These are phyloP conservation scores for Malus hybrid DNA, from an alignment of 331 rosid species.

Conservation along the genomic window DNA sequence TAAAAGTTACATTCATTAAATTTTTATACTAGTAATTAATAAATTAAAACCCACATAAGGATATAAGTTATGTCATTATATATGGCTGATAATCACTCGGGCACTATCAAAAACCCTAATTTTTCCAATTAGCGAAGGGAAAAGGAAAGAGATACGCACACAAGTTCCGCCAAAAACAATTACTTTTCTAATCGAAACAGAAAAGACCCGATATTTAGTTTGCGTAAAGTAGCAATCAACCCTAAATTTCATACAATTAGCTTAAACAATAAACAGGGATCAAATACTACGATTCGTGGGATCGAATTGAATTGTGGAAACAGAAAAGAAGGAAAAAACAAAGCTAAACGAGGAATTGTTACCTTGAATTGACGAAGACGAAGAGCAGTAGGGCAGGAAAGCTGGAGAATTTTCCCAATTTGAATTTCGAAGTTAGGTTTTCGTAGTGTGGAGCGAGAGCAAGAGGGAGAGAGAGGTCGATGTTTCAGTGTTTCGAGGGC, in stretches of 20 bases:
- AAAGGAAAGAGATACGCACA: not conserved
- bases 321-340: not conserved
- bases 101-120: not conserved
- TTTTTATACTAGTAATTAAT: not conserved
- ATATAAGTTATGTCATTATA: not conserved
- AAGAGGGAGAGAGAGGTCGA: not conserved
- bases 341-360: not conserved
- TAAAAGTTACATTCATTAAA: not conserved
- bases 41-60: not conserved
- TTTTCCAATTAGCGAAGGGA: not conserved
- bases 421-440: conserved; percentile 4
- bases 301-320: not conserved
- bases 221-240: not conserved
- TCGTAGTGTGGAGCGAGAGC: not conserved
- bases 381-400: not conserved
- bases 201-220: not conserved
- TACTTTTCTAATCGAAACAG: not conserved
- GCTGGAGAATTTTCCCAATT: not conserved
- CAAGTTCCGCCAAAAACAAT: not conserved
- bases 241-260: not conserved
- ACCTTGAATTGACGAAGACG: not conserved
- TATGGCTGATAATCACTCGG: not conserved
- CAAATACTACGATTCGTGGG: not conserved
- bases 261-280: not conserved
- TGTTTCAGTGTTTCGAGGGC: not conserved